These are phyloP conservation scores for Podila clonocystis DNA, from an alignment of 192 early-diverging fungal species.

Conservation along the genomic window DNA sequence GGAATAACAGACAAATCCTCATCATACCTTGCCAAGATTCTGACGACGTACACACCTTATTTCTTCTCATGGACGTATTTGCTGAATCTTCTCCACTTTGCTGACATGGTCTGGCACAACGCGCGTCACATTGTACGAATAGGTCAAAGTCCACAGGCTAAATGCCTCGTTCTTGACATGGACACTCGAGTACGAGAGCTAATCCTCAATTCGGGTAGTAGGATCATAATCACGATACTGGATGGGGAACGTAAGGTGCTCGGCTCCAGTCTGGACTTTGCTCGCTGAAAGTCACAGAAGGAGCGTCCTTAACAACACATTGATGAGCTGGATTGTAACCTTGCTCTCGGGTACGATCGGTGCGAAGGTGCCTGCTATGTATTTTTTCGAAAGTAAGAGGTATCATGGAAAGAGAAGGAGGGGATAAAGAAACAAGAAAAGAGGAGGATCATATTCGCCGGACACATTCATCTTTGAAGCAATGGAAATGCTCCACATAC, in stretches of 20 bases:
- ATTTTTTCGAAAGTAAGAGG: too few relatives aligned
- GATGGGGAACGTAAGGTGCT: constrained; percentile 8
- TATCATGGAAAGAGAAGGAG: too few relatives aligned
- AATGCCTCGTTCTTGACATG: constrained; percentile 12
- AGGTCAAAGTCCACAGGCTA: constrained; percentile 7
- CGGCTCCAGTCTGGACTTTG: constrained; percentile 1
- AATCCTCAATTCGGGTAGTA: not conserved
- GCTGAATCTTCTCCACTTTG: not conserved
- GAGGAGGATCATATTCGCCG: too few relatives aligned
- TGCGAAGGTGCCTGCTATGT: too few relatives aligned
- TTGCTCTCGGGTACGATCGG: constrained; percentile 17
- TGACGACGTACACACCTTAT: too few relatives aligned
- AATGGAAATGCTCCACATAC: too few relatives aligned
- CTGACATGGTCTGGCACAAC: constrained; percentile 1
- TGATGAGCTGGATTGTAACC: constrained; percentile 12
- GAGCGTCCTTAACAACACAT: constrained; percentile 24
- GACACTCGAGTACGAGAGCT: constrained; percentile 15
- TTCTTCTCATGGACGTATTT: too few relatives aligned
- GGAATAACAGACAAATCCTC: too few relatives aligned
- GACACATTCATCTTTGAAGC: too few relatives aligned
- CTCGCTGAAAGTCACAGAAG: constrained; percentile 8
- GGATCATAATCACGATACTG: constrained; percentile 15
- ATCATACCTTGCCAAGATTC: too few relatives aligned
- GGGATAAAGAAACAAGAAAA: too few relatives aligned
- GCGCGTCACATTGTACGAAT: not conserved